Base-by-base conservation (phyloP, 306 rosid genomes). In the Cicer chorassanicum region DNA sequence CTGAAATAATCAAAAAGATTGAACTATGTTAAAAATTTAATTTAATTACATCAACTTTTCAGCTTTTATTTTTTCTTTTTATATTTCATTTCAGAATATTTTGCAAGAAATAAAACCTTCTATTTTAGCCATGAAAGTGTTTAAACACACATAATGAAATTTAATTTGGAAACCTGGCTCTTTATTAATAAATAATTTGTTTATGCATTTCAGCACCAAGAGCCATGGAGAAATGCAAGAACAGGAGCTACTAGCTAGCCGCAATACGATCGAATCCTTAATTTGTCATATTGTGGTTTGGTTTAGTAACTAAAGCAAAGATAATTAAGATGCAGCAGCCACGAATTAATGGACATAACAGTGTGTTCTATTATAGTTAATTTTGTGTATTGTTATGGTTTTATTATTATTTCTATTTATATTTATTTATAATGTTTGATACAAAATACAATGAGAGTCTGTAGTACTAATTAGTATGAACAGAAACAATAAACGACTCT, bases 221-320 rank as follows among this genome's bases (percentile, higher is more conserved):
- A 75, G 89, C 89, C 29, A 72, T 89, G 96, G 94, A 90, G 81
- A 93, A 91, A 68, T 90, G 85, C 90, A 93, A 88, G 88, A 91
- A 87, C 80, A 86, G 90, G 63, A 85, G 85, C 83, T 91, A 81
- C 86, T 76, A 83, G 73, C 53, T 18, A 68, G 82, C 60, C 10
- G 63, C 6, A 49, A 21, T 66, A 51, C 78, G 43, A 66, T 77
- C 85, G 81, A 79, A 82, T 82, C 88, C 81, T 84, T 34, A 7
- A n/a, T 49, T 82, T 78, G 21, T 64, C 34, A 38, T 34, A 60
- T 55, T 72, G 73, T 70, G 50, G 65, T 67, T 57, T 70, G 70
- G 51, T 24, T 67, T 66, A 10, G 69, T 72, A 15, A 81, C 62
- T 59, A 10, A 63, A 65, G 60, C 15, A 57, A 51, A 55, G 71